A percentile compares a stretch with the other conserved stretches of the same genome.
Conservation (phyloP, 2,329 filamentous ascomycete genomes). For the Diaporthe ampelina region DNA sequence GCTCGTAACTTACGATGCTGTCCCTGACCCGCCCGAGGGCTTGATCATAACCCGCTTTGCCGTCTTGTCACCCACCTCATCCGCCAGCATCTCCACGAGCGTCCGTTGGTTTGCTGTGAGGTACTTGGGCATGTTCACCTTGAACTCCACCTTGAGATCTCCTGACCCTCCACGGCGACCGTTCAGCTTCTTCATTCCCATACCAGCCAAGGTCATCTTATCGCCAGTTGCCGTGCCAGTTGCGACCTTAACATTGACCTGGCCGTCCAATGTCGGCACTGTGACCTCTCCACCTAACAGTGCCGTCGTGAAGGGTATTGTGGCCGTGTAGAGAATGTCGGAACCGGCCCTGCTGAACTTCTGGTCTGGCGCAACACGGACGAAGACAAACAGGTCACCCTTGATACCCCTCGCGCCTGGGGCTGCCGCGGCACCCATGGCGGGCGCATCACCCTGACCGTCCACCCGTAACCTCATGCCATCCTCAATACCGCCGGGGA, state of each 20-base stretch:
- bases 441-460: slow-evolving; percentile 88
- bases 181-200: slow-evolving; percentile 92
- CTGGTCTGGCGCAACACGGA: slow-evolving; percentile 88
- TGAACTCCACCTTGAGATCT: slow-evolving; percentile 94
- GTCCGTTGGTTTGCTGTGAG: slow-evolving; percentile 91
- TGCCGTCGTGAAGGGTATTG: slow-evolving; percentile 92
- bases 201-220: slow-evolving; percentile 87
- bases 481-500: slow-evolving; percentile 95
- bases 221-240: slow-evolving; percentile 95
- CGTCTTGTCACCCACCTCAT: slow-evolving; percentile 94
- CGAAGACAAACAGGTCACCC: slow-evolving; percentile 92
- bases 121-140: slow-evolving; percentile 95
- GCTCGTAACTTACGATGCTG: slow-evolving; percentile 57
- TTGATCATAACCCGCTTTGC: slow-evolving; percentile 86
- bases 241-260: slow-evolving; percentile 90
- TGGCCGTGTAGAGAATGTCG: slow-evolving; percentile 93
- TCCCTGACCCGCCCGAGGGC: slow-evolving; percentile 34
- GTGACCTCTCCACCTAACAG: slow-evolving; percentile 90
- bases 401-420: slow-evolving; percentile 75
- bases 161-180: slow-evolving; percentile 77
- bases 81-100: slow-evolving; percentile 94
- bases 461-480: slow-evolving; percentile 91
- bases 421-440: slow-evolving; percentile 78
- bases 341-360: slow-evolving; percentile 91
- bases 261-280: slow-evolving; percentile 90